Evolutionary conservation across 495 filamentous ascomycete species (phyloP).

Genomic region (Endocarpon pusillum): DNA sequence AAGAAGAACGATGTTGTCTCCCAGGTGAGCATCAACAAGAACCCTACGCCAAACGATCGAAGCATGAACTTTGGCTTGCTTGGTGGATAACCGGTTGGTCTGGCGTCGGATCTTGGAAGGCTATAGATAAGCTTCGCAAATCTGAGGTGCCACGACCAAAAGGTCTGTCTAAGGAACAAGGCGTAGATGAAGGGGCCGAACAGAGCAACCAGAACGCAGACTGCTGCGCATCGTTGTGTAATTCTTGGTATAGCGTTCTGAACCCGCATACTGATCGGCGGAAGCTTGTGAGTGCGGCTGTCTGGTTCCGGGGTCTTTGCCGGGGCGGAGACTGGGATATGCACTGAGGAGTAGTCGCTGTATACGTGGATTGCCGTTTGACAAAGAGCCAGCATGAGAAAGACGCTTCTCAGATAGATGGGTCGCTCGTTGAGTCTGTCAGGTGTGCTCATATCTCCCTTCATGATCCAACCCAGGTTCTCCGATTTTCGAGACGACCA

Average conservation of each 20-base stretch:
- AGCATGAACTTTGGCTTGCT: constrained; percentile 41
- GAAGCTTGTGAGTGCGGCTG: constrained; percentile 20
- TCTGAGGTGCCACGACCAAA: constrained; percentile 50
- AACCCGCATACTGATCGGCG: constrained; percentile 19
- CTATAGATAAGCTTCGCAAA: constrained; percentile 57
- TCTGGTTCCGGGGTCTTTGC: constrained; percentile 17
- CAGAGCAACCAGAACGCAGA: constrained; percentile 27
- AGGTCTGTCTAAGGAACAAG: constrained; percentile 39
- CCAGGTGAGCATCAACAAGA: constrained; percentile 54
- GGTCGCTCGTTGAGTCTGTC: constrained; percentile 60
- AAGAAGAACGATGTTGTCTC: constrained; percentile 60
- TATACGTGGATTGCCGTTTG: constrained; percentile 57
- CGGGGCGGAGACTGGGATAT: constrained; percentile 31
- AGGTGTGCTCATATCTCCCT: constrained; percentile 10
- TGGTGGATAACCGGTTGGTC: constrained; percentile 33
- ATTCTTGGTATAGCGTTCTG: constrained; percentile 12
- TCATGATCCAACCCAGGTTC: constrained; percentile 49
- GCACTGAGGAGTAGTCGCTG: constrained; percentile 55
- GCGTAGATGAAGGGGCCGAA: constrained; percentile 39
- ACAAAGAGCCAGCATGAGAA: constrained; percentile 45
- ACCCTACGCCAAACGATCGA: constrained; percentile 45
- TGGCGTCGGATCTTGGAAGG: constrained; percentile 48
- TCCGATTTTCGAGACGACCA: constrained; percentile 50
- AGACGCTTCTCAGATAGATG: constrained; percentile 59
- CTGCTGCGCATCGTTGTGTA: constrained; percentile 19